Evolutionary conservation across 164 flowering plant genomes (phyloP).

Genomic region (grape (Vitis vinifera)): ASM3070453v1 NC_081810.1:21829001-21829500

Average conservation of each 20-base stretch:
- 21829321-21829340: conserved; percentile 58
- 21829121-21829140: conserved; percentile 38
- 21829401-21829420: conserved; percentile 65
- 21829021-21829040: conserved; percentile 55
- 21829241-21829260: no score
- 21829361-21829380: conserved; percentile 41
- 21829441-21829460: not conserved
- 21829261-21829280: not conserved
- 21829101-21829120: conserved; percentile 44
- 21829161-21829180: conserved; percentile 49
- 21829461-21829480: not conserved
- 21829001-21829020: conserved; percentile 49
- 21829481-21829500: not conserved
- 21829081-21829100: conserved; percentile 43
- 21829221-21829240: not conserved
- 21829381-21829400: conserved; percentile 56
- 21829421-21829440: conserved; percentile 51
- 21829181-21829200: conserved; percentile 48
- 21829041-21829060: conserved; percentile 61
- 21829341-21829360: conserved; percentile 78
- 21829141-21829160: conserved; percentile 49
- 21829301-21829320: conserved; percentile 49
- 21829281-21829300: conserved; percentile 24
- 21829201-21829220: not conserved
- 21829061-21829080: conserved; percentile 64